Base-by-base conservation (phyloP, 352 stramenopile genomes). In the Globisporangium splendens region DNA sequence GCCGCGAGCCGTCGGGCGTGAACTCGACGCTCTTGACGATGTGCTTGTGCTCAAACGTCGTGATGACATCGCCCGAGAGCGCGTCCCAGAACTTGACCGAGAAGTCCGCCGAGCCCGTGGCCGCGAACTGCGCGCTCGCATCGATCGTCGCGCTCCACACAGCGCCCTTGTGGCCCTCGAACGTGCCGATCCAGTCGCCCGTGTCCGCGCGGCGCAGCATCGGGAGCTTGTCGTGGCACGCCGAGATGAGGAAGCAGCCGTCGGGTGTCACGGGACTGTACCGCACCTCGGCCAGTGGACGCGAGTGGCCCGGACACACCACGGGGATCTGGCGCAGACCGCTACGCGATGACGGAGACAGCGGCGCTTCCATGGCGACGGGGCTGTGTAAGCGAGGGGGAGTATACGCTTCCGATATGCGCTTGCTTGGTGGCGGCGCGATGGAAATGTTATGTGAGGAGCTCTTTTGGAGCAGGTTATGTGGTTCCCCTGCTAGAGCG, bases 11-110 rank as follows among this genome's bases (percentile, higher is more conserved):
- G 61, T 98, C 88, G 3, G 54, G 66, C 39, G 91, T 90, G 78
- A 99, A 99, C 51, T 88, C 89, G 49, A 98, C 87, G 18, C 81
- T 96, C 77, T 99, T 99, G 58, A 99, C 96, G 56, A 99, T 96
- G 73, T 99, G 96, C 59, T 96, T 93, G 77, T 99, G 97, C 31
- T 96, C 79, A 35, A 98, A 93, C n/a, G 88, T 95, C 8, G 90
- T 81, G 31, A 98, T 67, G n/a, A 83, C 70, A 28, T 97, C 84
- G 49, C 96, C 97, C 33, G 95, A 98, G 46, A 98, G 88, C 8
- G 96, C 97, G 76, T 99, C 95, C 97, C 97, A 99, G 15, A 99
- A 72, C 61, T 97, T 96, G 44, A 96, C 96, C 13, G 72, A 92
- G 63, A 98, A 99, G 75, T 99, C 96, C 13, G 93, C 96, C 50